Evolutionary conservation across 2,329 filamentous ascomycete species (phyloP).

Genomic region (Aureobasidium mangrovei): DNA sequence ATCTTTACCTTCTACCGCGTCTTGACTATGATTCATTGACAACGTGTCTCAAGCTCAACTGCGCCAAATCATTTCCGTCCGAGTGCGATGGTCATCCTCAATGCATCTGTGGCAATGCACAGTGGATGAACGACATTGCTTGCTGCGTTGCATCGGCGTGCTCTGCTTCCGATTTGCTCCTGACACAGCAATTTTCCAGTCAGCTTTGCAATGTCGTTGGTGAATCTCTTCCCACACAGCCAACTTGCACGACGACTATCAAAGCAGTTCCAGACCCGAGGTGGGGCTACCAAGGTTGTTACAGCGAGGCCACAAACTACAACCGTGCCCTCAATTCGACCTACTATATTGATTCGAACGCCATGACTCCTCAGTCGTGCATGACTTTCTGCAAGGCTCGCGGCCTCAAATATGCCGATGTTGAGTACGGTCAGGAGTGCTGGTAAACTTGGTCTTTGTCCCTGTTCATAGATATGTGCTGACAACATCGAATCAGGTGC

Average conservation of each 20-base stretch:
- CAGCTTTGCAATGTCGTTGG: conserved; percentile 5
- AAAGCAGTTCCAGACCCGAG: background rate
- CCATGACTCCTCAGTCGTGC: background rate
- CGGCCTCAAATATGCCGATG: background rate
- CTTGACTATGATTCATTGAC: background rate
- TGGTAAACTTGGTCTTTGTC: background rate
- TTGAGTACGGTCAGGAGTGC: background rate
- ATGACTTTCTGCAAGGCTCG: conserved; percentile 6
- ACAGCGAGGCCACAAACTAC: conserved; percentile 11
- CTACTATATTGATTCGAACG: background rate
- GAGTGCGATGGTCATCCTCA: conserved; percentile 5
- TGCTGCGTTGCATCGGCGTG: conserved; percentile 6
- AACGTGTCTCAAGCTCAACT: background rate
- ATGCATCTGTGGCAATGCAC: background rate
- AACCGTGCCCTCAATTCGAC: conserved; percentile 7
- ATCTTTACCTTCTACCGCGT: background rate
- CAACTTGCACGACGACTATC: background rate
- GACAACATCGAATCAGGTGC: background rate
- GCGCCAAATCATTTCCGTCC: background rate
- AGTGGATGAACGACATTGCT: conserved; percentile 7
- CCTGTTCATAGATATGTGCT: too few species aligned
- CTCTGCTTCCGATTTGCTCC: background rate
- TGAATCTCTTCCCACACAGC: background rate
- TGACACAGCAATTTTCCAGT: conserved; percentile 5
- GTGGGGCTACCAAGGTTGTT: background rate